These are phyloP conservation scores for Globisporangium polare DNA, from an alignment of 352 stramenopile species.

Conservation along the genomic window DNA sequence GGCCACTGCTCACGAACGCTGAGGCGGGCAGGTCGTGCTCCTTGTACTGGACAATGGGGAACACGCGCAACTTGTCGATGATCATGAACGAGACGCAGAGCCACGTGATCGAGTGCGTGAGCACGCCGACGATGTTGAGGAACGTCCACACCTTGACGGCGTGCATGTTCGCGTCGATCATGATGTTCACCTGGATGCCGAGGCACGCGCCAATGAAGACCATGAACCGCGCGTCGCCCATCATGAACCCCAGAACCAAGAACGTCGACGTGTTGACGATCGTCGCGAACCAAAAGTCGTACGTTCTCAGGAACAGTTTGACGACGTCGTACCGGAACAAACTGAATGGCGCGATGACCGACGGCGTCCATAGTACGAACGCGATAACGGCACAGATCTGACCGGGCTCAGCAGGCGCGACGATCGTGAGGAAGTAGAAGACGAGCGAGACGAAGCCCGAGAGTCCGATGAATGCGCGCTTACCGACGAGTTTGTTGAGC, in stretches of 20 bases:
- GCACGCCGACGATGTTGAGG: conserved; percentile 3
- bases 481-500: not conserved
- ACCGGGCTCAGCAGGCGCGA: not conserved
- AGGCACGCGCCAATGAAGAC: conserved; percentile 2
- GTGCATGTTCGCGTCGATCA: conserved; percentile 16
- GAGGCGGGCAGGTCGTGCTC: conserved; percentile 4
- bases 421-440: conserved; percentile 3
- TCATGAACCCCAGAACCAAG: not conserved
- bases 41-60: not conserved
- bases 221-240: conserved; percentile 1
- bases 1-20: conserved; percentile 10
- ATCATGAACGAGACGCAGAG: not conserved
- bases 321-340: conserved; percentile 15
- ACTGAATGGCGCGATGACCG: not conserved
- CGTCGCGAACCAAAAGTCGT: conserved; percentile 17
- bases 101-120: conserved; percentile 3
- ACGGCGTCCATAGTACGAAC: not conserved
- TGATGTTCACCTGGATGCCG: conserved; percentile 14
- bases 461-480: not conserved
- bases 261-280: conserved; percentile 9
- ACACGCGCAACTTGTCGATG: conserved; percentile 3
- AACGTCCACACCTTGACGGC: conserved; percentile 6
- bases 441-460: not conserved
- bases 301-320: conserved; percentile 2
- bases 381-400: not conserved